Evolutionary conservation across 306 rosid species (phyloP), one percentile per base, ranked within the genome.

Genomic region (Neltuma alba): DNA sequence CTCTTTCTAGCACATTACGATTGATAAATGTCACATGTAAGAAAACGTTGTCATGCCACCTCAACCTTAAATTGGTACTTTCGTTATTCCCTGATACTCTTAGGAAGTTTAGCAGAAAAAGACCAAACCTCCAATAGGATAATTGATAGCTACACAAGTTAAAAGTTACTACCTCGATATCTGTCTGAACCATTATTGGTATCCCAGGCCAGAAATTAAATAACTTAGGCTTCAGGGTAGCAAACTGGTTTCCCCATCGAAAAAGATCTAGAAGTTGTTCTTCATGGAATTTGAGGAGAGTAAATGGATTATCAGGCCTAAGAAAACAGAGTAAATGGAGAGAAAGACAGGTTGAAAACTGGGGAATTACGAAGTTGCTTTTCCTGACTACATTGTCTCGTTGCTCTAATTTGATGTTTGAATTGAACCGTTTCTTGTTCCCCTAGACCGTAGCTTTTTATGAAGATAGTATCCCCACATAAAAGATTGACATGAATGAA

Each of bases 31-130:
- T 45, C 65, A 7, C 57, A n/a, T 58, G 44, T 47, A 31, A 64
- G 64, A 31, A 3, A 55, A 45, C 27, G 9, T 25, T 48, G 71
- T 7, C 16, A 23, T 72, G 79, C 27, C 21, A 58, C 31, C 62
- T 71, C 74, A 18, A 60, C 50, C 52, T 36, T 36, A 71, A n/a
- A 41, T 11, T 41, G 47, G 47, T 11, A 50, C 37, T 37, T 65
- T 23, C 25, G 47, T 50, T 47, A 61, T 37, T 62, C 28, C 61
- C 27, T 33, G 2, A 34, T n/a, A 34, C n/a, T 10, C 66, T n/a
- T 55, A 36, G 28, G 63, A 60, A 60, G 57, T 68, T 27, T 69
- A n/a, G 58, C 47, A 47, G 5, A 25, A 70, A 37, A 76, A 69
- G 48, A 45, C 45, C 48, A 60, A 67, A 75, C 10, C 50, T 44